Evolutionary conservation across 192 early-diverging fungal genomes (phyloP), one percentile per base, ranked within the genome.

Genomic region (Backusella sp.): DNA sequence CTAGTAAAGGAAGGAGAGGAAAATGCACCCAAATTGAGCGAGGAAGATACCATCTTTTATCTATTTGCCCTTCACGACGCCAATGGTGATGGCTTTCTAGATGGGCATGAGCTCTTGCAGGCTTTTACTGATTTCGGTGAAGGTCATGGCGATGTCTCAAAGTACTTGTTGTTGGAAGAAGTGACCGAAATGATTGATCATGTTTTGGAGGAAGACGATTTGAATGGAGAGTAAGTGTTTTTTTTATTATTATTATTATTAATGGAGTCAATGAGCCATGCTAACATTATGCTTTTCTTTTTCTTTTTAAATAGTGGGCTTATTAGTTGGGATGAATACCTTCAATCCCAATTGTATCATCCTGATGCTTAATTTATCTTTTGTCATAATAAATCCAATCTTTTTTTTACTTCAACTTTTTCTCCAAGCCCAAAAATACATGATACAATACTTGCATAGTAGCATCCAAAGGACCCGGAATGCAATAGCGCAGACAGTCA

Each of bases 161-260:
- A 74, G 14, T 73, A 76, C 35, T 46, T 89, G 1, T 70, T 71
- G 35, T 70, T 90, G 6, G 69, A 82, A 23, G 87, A 92, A 36
- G 77, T 94, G 36, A 84, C 85, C 66, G 82, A 86, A 7, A 87
- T 91, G 87, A 86, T 94, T 42, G 93, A 94, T 77, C 90, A 91
- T 80, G 90, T 91, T 34, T 80, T 96, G 66, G 82, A 76, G 26
- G 91, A 94, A 74, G 93, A 94, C 72, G 94, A 96, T 84, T 83
- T 83, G 21, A 83, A 96, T 77, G 88, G 87, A 73, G 92, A 96
- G 88, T 89, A 85, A 77, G 86, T 80, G n/a, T 32, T 26, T 67
- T 28, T 28, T 28, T 28, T 28, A 1, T 28, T 28, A 1, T 28
- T 28, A n/a, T n/a, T n/a, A n/a, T 21, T 32, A 32, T 32, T 32